Base-by-base conservation (phyloP, 768 basidiomycete genomes). In the Dioszegia crocea region DNA sequence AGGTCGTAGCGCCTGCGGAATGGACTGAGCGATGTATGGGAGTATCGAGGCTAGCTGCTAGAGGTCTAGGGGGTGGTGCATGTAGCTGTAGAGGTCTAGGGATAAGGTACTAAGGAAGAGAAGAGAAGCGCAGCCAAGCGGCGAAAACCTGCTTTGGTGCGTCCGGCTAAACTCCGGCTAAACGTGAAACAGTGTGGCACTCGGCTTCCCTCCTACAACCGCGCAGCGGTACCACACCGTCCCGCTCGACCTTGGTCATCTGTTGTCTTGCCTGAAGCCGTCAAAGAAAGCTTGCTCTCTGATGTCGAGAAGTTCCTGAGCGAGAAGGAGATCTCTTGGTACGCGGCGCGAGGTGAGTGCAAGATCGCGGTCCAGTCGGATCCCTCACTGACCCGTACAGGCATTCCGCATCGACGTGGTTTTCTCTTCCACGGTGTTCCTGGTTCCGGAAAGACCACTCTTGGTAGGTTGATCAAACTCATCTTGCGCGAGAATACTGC, bases 341-440 rank as follows among this genome's bases (percentile, higher is more conserved):
- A 76, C 51, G 70, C 63, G 33, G 66, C 70, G 2, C 54, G 74
- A 65, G 74, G 74, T 75, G 40, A 59, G 69, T 43, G 6, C 5
- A 10, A 17, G 14, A 5, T 17, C 19, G 9, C 36, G 17, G 5
- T 31, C 58, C 3, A 14, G 41, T 1, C 2, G 3, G 23, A 40
- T 40, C 11, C 6, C 24, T 16, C 4, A 27, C 41, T 71, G 71
- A 56, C 23, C 26, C 4, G 17, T 9, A 11, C 30, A 56, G 44
- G 74, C 48, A 73, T 75, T 31, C 71, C 74, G 2, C 71, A 75
- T 62, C 59, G 71, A 36, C 57, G 71, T 57, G 74, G 73, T 21
- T 68, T 65, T 44, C 59, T 71, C 2, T 63, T 71, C 21, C 61
- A 71, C 27, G 70, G 70, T 17, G 33, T 31, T 4, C 67, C 70